Evolutionary conservation across 2,329 filamentous ascomycete genomes (phyloP).

Genomic region (Neonectria punicea): DNA sequence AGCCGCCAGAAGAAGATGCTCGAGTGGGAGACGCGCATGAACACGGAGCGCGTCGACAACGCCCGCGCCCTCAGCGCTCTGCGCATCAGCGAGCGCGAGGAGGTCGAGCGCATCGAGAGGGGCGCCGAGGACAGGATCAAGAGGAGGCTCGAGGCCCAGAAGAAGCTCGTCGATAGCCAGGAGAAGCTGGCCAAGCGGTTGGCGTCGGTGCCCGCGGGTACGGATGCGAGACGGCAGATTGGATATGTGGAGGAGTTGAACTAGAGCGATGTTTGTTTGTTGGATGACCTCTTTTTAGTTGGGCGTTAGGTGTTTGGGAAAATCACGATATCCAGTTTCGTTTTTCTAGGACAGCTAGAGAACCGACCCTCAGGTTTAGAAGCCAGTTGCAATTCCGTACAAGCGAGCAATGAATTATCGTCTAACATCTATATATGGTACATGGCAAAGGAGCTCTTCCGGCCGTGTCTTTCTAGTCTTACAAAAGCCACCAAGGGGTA

Average conservation of each 20-base stretch:
- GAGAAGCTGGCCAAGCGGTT: conserved; percentile 55
- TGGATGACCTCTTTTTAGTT: conserved; percentile 11
- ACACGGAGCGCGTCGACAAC: conserved; percentile 58
- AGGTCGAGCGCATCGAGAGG: conserved; percentile 60
- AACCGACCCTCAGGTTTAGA: not conserved
- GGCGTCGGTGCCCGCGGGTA: conserved; percentile 50
- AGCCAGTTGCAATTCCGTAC: not conserved
- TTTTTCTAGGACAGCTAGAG: not conserved
- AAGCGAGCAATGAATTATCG: not conserved
- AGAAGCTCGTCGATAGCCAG: conserved; percentile 61
- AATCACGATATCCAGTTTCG: conserved; percentile 3
- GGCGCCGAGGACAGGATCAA: conserved; percentile 58
- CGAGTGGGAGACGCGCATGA: conserved; percentile 60
- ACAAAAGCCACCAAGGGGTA: conserved; percentile 1
- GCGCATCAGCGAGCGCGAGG: conserved; percentile 61
- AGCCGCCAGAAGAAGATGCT: conserved; percentile 56
- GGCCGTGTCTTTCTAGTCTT: conserved; percentile 3
- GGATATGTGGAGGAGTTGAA: conserved; percentile 66
- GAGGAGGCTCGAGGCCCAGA: conserved; percentile 61
- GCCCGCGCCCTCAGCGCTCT: conserved; percentile 62
- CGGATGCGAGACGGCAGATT: conserved; percentile 58
- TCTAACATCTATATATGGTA: conserved; percentile 4
- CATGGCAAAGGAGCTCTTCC: conserved; percentile 22
- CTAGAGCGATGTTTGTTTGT: conserved; percentile 34
- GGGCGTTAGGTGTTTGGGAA: conserved; percentile 28